Percentiles rank a stretch among this genome's conserved stretches.
Evolutionary conservation across 2,329 filamentous ascomycete species (phyloP).

Genomic region (Penicillium sp.): DNA sequence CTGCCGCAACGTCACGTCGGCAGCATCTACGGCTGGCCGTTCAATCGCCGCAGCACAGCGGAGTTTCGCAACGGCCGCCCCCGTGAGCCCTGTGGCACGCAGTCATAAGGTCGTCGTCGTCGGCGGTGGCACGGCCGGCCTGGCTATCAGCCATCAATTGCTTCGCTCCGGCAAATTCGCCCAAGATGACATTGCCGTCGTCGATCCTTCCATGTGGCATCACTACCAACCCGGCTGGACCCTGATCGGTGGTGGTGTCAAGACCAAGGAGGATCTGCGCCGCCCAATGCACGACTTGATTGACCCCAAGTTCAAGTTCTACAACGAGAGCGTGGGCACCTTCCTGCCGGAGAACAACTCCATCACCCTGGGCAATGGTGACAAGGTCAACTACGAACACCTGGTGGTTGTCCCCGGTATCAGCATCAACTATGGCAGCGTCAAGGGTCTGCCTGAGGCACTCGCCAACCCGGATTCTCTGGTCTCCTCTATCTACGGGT

Average conservation of each 20-base stretch:
- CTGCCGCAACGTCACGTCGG: no score
- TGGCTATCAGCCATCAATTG: slow-evolving; percentile 60
- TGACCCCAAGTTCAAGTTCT: slow-evolving; percentile 53
- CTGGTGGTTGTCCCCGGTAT: slow-evolving; percentile 56
- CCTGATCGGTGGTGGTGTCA: slow-evolving; percentile 57
- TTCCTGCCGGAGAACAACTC: slow-evolving; percentile 51
- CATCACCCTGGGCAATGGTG: slow-evolving; percentile 49
- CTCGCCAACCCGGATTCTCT: slow-evolving; percentile 41
- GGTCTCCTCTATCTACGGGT: slow-evolving; percentile 53
- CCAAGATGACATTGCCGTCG: slow-evolving; percentile 53
- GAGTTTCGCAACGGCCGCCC: slow-evolving; percentile 25
- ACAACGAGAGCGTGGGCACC: slow-evolving; percentile 44
- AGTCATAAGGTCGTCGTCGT: slow-evolving; percentile 59
- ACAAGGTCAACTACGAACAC: slow-evolving; percentile 54
- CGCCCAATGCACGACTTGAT: slow-evolving; percentile 45
- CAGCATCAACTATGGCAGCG: slow-evolving; percentile 42
- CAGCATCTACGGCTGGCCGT: no score
- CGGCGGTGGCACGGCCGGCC: slow-evolving; percentile 58
- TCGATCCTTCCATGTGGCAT: slow-evolving; percentile 56
- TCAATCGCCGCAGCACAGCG: no score
- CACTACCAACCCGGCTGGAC: slow-evolving; percentile 65
- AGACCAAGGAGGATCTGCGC: slow-evolving; percentile 52
- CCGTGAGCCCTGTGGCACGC: slow-evolving; percentile 31
- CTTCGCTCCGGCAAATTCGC: slow-evolving; percentile 50
- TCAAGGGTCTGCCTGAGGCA: slow-evolving; percentile 52